Evolutionary conservation across 768 basidiomycete species (phyloP), one percentile per base, ranked within the genome.

Genomic region (Trametes cingulata): DNA sequence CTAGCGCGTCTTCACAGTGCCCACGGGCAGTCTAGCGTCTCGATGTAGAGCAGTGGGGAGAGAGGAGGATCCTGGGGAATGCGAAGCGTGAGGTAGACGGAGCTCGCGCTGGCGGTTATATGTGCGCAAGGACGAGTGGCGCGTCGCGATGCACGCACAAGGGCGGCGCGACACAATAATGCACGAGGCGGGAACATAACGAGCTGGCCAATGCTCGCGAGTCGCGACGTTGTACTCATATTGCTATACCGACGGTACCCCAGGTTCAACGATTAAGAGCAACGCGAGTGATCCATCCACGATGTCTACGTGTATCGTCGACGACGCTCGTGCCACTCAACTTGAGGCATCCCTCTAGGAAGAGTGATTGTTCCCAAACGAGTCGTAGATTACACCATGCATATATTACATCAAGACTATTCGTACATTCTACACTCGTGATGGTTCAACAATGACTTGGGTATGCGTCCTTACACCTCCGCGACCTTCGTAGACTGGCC

Each of bases 401-500:
- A 48, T 57, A 57, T 40, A 58, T 1, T 48, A 43, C 43, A 46
- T 15, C 36, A 29, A 13, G 15, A 52, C 17, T 56, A 37, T n/a
- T 39, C 55, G 20, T 56, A 56, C 54, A 53, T 37, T 56, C 45
- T 46, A 46, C 35, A 13, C 3, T 4, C 45, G 35, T 19, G 19
- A 40, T 39, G 50, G 39, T 6, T 25, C 29, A 33, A 10, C 4
- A 4, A 10, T 5, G 10, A 33, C 56, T 15, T 22, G 33, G 41
- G 53, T 43, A 50, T 56, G 22, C 27, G 36, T 19, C 9, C 41
- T 56, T 41, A 66, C 36, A 65, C 10, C 46, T 62, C 66, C 13
- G 56, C 56, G 20, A 62, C 62, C 45, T 60, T 57, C 17, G 62
- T 63, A 6, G 58, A 27, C 57, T 66, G 65, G n/a, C 57, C 60